phyloP scores from a whole-genome alignment of 805 yeast species.

The Suhomyces sp. region DNA sequence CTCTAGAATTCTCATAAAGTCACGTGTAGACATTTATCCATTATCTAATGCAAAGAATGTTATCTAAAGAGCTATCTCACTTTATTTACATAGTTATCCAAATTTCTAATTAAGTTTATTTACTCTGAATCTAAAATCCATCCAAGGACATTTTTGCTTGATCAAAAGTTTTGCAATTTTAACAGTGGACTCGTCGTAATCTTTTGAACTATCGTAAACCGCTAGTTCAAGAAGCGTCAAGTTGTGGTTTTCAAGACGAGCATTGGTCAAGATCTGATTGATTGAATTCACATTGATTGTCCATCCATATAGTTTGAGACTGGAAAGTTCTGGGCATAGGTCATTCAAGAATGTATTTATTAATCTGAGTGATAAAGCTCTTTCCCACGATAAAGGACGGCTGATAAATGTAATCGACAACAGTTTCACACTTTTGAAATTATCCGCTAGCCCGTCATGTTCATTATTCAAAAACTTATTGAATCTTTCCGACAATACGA shows the following conservation, averaged over 20 bases:
- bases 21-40: not conserved
- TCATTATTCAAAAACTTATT: constrained; percentile 20
- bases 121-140: not conserved
- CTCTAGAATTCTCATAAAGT: not conserved
- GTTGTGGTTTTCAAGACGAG: constrained; percentile 3
- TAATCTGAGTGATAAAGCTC: constrained; percentile 2
- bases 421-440: constrained; percentile 4
- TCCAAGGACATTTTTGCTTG: not conserved
- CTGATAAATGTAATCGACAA: constrained; percentile 3
- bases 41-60: not conserved
- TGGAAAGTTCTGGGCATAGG: constrained; percentile 14
- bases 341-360: not conserved
- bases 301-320: constrained; percentile 23
- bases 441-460: not conserved
- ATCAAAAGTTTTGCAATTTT: not conserved
- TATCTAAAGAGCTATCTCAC: not conserved
- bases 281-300: constrained; percentile 10
- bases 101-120: not conserved
- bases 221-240: constrained; percentile 8
- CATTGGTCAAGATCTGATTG: not conserved
- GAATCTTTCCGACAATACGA: constrained; percentile 38
- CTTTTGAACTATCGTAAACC: constrained; percentile 7
- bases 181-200: not conserved
- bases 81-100: no score
- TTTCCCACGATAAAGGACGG: constrained; percentile 1